Evolutionary conservation across 2,329 filamentous ascomycete genomes (phyloP).

Genomic region (Phialophora macrospora): DNA sequence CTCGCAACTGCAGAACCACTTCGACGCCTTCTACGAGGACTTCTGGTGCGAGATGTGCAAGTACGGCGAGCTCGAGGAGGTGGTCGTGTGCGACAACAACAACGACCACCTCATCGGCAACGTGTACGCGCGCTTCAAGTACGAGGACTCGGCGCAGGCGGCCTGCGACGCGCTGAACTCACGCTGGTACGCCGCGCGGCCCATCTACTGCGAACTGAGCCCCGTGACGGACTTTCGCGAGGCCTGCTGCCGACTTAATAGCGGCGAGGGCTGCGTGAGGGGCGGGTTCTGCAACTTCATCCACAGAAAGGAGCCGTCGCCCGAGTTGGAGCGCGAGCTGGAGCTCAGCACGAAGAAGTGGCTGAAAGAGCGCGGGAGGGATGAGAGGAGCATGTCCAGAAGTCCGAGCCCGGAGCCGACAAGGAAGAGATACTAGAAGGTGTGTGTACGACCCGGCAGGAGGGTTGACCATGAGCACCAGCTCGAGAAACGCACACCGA

Average conservation of each 20-base stretch:
- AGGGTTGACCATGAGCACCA: not conserved
- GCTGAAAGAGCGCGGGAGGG: conserved; percentile 81
- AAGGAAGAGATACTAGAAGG: conserved; percentile 68
- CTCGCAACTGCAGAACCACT: conserved; percentile 96
- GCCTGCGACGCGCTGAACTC: conserved; percentile 94
- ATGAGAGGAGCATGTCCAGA: conserved; percentile 78
- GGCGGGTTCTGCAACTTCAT: conserved; percentile 99
- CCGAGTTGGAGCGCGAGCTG: conserved; percentile 87
- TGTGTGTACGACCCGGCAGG: too few species aligned
- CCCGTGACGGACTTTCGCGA: conserved; percentile 98
- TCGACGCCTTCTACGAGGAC: conserved; percentile 99
- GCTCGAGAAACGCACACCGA: not conserved
- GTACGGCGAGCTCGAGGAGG: conserved; percentile 95
- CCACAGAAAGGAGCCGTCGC: conserved; percentile 89
- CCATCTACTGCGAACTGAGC: conserved; percentile 96
- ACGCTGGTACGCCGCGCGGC: conserved; percentile 94
- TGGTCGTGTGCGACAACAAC: conserved; percentile 99
- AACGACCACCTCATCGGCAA: conserved; percentile 99
- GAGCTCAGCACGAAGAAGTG: conserved; percentile 94
- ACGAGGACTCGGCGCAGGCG: conserved; percentile 92
- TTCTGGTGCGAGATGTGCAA: conserved; percentile 99
- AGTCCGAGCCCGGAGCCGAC: conserved; percentile 87
- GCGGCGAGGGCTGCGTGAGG: conserved; percentile 90
- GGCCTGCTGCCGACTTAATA: conserved; percentile 93
- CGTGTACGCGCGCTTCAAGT: conserved; percentile 99